Base-by-base conservation (phyloP, 352 stramenopile genomes). In the Phytophthora rubi region DNA sequence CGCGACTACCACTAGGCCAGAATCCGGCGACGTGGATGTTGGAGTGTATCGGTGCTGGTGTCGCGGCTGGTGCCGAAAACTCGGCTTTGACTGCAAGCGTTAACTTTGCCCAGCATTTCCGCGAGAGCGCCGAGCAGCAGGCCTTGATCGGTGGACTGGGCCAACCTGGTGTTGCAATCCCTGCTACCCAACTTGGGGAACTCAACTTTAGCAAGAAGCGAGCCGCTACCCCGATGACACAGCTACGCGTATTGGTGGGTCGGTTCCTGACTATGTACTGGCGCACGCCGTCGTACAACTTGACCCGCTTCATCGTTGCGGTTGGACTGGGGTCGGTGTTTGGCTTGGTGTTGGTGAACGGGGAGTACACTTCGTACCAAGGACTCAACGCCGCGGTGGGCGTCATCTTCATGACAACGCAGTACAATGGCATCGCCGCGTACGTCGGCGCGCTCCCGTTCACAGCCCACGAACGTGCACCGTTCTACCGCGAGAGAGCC, bases 21-120 rank as follows among this genome's bases (percentile, higher is more conserved):
- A 77, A 77, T 49, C 90, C 90, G 9, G 87, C 88, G 8, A 94
- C 88, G 26, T 97, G 86, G 87, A 94, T 97, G 85, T 64, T 97
- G 6, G 76, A 88, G 16, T 71, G 66, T 15, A 82, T 85, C 18
- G 76, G 75, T 47, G 79, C 75, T 9, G 85, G 76, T 15, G 62
- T 73, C 12, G 49, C 57, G 0, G 52, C 37, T 23, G 51, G 56
- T n/a, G 52, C 9, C 18, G 56, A 60, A 15, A 66, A 58, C 7
- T 21, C 51, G 6, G 47, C 45, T 55, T 26, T 6, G 10, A 48
- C 47, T 12, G 18, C 61, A 6, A 51, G 49, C n/a, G n/a, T 68
- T 8, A 58, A 79, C 13, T 77, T 73, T 48, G 70, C 76, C 3
- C 37, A 57, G 6, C 21, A 72, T 23, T 80, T 78, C 48, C 53